Conservation (phyloP, 352 stramenopile species). For the Plasmopara muralis region DNA sequence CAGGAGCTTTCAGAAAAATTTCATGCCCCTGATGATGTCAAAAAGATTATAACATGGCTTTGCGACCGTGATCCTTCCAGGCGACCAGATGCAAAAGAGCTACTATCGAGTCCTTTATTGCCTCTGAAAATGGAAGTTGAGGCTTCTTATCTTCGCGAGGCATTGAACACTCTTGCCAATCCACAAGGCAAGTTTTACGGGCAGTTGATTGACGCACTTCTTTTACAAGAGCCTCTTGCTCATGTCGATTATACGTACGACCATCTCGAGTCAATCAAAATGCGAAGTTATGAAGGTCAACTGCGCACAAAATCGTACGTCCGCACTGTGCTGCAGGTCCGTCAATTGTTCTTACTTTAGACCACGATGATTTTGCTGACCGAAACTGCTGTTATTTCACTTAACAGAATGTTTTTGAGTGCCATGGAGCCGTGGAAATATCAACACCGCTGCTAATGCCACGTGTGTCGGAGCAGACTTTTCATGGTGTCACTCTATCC, state of each 20-base stretch:
- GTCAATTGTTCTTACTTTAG: neutral
- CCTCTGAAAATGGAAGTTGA: conserved; percentile 83
- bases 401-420: conserved; percentile 74
- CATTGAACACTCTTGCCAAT: conserved; percentile 81
- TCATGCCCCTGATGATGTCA: conserved; percentile 69
- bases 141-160: conserved; percentile 73
- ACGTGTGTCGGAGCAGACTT: conserved; percentile 50
- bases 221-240: conserved; percentile 65
- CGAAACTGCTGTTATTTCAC: neutral
- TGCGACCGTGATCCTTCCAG: conserved; percentile 67
- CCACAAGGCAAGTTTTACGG: conserved; percentile 86
- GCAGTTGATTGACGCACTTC: conserved; percentile 73
- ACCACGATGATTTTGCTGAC: too few relatives aligned
- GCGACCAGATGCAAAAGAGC: conserved; percentile 66
- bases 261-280: conserved; percentile 73
- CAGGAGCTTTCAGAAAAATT: conserved; percentile 51
- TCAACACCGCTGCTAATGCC: conserved; percentile 77
- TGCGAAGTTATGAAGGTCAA: conserved; percentile 57
- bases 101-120: conserved; percentile 59
- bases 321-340: conserved; percentile 55
- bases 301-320: conserved; percentile 62
- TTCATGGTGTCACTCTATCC: conserved; percentile 52
- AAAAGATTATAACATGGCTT: conserved; percentile 85
- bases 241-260: conserved; percentile 87
- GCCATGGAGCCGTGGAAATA: conserved; percentile 72